Percentiles rank a stretch among this genome's conserved stretches.
These are phyloP conservation scores for Boletus huronensis DNA, from an alignment of 768 basidiomycete genomes.

Conservation along the genomic window DNA sequence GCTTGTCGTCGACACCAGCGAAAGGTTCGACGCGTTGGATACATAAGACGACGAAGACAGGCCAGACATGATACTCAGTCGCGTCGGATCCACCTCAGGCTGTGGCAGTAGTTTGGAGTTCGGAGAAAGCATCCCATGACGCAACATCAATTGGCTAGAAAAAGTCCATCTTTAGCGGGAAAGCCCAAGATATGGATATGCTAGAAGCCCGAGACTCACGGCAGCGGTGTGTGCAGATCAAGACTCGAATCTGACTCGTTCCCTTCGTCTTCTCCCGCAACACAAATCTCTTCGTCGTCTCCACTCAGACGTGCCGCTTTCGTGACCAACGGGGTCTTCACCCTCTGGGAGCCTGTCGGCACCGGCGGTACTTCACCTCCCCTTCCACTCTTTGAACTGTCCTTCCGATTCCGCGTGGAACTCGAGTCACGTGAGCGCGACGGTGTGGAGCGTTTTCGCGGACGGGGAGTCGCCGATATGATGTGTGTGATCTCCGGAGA, in stretches of 20 bases:
- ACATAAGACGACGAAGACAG: slow-evolving; percentile 24
- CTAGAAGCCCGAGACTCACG: slow-evolving; percentile 42
- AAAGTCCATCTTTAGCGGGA: background rate
- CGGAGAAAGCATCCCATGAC: slow-evolving; percentile 63
- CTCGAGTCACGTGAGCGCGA: slow-evolving; percentile 26
- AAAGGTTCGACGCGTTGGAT: slow-evolving; percentile 27
- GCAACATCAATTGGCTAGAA: slow-evolving; percentile 59
- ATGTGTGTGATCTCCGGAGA: slow-evolving; percentile 42
- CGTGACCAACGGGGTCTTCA: background rate
- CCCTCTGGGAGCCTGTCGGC: slow-evolving; percentile 4
- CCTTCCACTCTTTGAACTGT: slow-evolving; percentile 9
- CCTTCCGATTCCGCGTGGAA: slow-evolving; percentile 13
- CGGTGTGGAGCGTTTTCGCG: slow-evolving; percentile 25
- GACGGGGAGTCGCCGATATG: slow-evolving; percentile 38
- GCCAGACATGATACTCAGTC: slow-evolving; percentile 26
- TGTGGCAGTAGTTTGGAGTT: slow-evolving; percentile 55
- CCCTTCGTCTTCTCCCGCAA: slow-evolving; percentile 29
- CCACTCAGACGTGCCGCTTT: slow-evolving; percentile 1
- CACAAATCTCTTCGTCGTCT: background rate
- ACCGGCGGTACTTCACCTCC: slow-evolving; percentile 9
- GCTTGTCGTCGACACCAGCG: slow-evolving; percentile 23
- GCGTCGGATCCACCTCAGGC: slow-evolving; percentile 10
- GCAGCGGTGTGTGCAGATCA: slow-evolving; percentile 65
- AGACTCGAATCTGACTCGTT: slow-evolving; percentile 61
- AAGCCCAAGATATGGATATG: slow-evolving; percentile 1